Conservation (phyloP, 2,329 filamentous ascomycete genomes). For the Magnaporthiopsis poae region DNA sequence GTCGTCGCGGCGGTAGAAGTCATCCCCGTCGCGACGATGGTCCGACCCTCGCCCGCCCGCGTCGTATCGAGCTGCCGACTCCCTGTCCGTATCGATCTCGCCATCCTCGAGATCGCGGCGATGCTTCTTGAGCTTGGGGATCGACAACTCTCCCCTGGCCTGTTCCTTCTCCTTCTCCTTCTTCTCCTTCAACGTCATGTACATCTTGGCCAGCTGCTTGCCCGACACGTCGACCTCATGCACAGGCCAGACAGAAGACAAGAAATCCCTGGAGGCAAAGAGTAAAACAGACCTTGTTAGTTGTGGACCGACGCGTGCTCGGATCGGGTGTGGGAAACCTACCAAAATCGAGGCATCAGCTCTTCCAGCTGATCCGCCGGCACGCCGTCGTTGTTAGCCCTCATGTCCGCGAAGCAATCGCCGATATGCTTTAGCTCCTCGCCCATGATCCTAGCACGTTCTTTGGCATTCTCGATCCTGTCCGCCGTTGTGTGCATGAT, state of each 20-base stretch:
- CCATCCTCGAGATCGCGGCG: slow-evolving; percentile 27
- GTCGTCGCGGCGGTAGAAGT: slow-evolving; percentile 16
- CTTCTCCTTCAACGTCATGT: slow-evolving; percentile 24
- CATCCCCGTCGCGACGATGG: slow-evolving; percentile 6
- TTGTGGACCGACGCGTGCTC: neutral
- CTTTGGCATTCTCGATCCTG: slow-evolving; percentile 22
- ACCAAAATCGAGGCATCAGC: slow-evolving; percentile 29
- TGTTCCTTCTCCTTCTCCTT: slow-evolving; percentile 21
- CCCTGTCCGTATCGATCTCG: slow-evolving; percentile 28
- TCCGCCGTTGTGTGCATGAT: slow-evolving; percentile 26
- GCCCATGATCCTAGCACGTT: slow-evolving; percentile 27
- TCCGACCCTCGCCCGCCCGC: slow-evolving; percentile 11
- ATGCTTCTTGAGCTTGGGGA: slow-evolving; percentile 4
- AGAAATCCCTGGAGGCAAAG: slow-evolving; percentile 22
- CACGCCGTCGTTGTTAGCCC: slow-evolving; percentile 20
- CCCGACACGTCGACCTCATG: slow-evolving; percentile 27
- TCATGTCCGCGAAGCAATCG: slow-evolving; percentile 24
- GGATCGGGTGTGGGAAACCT: slow-evolving; percentile 9
- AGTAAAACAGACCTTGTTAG: slow-evolving; percentile 9
- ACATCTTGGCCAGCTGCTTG: slow-evolving; percentile 27
- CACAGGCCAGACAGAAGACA: slow-evolving; percentile 30
- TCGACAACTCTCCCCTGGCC: slow-evolving; percentile 12
- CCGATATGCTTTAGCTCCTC: slow-evolving; percentile 27
- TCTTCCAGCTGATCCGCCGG: slow-evolving; percentile 21
- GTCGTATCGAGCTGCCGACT: slow-evolving; percentile 22